Evolutionary conservation across 176 grass and related monocot species (phyloP).

Genomic region (Phragmites australis): DNA sequence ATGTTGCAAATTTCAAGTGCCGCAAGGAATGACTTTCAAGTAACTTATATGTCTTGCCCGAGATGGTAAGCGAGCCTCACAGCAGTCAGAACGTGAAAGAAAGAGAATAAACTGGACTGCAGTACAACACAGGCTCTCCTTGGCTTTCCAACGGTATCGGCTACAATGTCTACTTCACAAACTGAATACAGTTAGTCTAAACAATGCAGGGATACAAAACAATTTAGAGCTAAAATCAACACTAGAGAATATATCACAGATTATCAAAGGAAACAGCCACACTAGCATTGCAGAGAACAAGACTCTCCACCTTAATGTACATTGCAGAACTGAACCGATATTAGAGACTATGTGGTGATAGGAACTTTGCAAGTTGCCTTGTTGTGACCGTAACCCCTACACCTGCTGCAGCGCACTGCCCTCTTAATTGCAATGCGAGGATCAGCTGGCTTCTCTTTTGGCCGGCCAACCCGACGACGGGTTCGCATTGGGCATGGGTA

Average conservation of each 20-base stretch:
- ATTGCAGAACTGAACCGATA: constrained; percentile 27
- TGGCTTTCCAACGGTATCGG: neutral
- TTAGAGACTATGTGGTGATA: constrained; percentile 23
- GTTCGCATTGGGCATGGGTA: constrained; percentile 54
- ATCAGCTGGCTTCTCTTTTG: constrained; percentile 87
- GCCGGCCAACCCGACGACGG: constrained; percentile 70
- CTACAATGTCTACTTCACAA: constrained; percentile 7
- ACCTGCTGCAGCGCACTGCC: constrained; percentile 77
- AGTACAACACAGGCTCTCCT: constrained; percentile 2
- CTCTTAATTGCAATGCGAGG: constrained; percentile 78
- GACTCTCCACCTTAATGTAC: constrained; percentile 39
- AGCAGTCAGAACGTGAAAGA: neutral
- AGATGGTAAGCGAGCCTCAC: neutral
- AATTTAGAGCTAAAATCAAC: constrained; percentile 37
- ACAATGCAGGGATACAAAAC: constrained; percentile 7
- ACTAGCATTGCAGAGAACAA: constrained; percentile 13
- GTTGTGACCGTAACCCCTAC: constrained; percentile 84
- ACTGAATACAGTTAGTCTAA: constrained; percentile 34
- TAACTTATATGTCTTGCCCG: neutral
- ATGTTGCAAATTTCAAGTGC: neutral
- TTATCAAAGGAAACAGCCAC: constrained; percentile 26
- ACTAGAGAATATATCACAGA: constrained; percentile 24
- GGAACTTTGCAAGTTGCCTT: constrained; percentile 90
- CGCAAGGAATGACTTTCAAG: neutral
- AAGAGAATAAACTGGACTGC: neutral